phyloP scores from a whole-genome alignment of 2,329 filamentous ascomycete species.

The Lecanicillium sp. region DNA sequence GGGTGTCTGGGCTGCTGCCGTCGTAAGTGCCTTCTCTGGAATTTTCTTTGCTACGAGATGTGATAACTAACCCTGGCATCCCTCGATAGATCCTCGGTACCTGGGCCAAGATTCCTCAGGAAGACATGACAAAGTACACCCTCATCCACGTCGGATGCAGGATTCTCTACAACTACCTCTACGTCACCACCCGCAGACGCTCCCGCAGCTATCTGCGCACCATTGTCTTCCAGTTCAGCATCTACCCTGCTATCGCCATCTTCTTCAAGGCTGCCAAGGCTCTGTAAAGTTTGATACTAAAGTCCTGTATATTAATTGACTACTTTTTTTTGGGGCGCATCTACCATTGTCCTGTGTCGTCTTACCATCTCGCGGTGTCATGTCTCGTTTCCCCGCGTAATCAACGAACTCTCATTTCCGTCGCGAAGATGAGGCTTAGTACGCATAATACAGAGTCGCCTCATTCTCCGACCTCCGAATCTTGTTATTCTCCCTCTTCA shows the following conservation, averaged over 20 bases:
- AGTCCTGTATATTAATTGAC: too few relatives aligned
- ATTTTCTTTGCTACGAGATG: neutral
- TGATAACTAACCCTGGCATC: neutral
- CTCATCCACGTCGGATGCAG: slow-evolving; percentile 8
- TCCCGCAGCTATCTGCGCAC: slow-evolving; percentile 9
- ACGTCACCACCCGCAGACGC: slow-evolving; percentile 6
- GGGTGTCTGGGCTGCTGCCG: slow-evolving; percentile 8
- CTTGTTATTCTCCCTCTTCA: slow-evolving; percentile 26
- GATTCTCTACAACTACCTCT: slow-evolving; percentile 6
- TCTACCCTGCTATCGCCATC: slow-evolving; percentile 9
- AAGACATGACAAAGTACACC: slow-evolving; percentile 6
- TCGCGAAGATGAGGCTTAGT: too few relatives aligned
- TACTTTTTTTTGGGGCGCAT: too few relatives aligned
- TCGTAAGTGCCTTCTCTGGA: neutral
- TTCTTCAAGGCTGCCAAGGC: slow-evolving; percentile 7
- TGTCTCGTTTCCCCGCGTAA: too few relatives aligned
- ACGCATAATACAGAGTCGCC: slow-evolving; percentile 17
- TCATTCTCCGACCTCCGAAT: slow-evolving; percentile 20
- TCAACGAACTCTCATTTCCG: too few relatives aligned
- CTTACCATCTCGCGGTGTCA: too few relatives aligned
- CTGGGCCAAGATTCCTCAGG: slow-evolving; percentile 8
- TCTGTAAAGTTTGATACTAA: neutral
- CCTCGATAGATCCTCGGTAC: slow-evolving; percentile 6
- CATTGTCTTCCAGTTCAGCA: slow-evolving; percentile 8
- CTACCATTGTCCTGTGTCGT: too few relatives aligned